Evolutionary conservation across 2,329 filamentous ascomycete genomes (phyloP).

Genomic region (Trichoderma gracile): DNA sequence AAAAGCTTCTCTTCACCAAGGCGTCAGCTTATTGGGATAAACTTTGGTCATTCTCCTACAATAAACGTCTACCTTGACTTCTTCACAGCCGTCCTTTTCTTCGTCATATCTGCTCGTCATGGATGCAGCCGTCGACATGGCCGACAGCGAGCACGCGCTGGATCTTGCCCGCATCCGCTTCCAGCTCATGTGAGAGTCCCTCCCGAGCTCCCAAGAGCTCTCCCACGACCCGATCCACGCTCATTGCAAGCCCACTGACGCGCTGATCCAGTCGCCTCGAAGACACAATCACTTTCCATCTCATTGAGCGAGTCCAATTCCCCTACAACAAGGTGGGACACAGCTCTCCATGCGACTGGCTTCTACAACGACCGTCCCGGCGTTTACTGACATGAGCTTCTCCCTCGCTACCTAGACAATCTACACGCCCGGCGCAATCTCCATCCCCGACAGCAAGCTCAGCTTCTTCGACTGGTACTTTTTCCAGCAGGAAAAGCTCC

Average conservation of each 20-base stretch:
- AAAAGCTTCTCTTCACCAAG: neutral
- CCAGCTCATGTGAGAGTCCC: conserved; percentile 78
- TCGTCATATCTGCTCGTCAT: conserved; percentile 50
- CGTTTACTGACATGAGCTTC: conserved; percentile 18
- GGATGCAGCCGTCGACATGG: conserved; percentile 89
- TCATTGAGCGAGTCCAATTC: conserved; percentile 98
- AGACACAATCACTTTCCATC: conserved; percentile 94
- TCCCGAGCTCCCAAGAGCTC: neutral
- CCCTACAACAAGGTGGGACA: conserved; percentile 67
- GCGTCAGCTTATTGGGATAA: conserved; percentile 8
- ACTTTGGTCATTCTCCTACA: too few species aligned
- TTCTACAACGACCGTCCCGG: neutral
- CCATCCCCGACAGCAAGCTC: conserved; percentile 69
- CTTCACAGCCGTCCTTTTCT: neutral
- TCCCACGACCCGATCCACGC: neutral
- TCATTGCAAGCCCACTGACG: conserved; percentile 24
- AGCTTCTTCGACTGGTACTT: conserved; percentile 96
- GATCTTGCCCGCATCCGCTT: conserved; percentile 91
- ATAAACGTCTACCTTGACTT: too few species aligned
- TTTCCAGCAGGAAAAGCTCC: conserved; percentile 82
- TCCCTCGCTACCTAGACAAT: conserved; percentile 56
- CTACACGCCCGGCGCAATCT: conserved; percentile 77
- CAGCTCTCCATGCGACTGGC: too few species aligned
- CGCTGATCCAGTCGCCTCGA: conserved; percentile 72
- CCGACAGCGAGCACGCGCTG: conserved; percentile 79